A percentile compares a stretch with the other conserved stretches of the same genome.
Conservation (phyloP, 352 stramenopile genomes). For the Discostella stelligera region DNA sequence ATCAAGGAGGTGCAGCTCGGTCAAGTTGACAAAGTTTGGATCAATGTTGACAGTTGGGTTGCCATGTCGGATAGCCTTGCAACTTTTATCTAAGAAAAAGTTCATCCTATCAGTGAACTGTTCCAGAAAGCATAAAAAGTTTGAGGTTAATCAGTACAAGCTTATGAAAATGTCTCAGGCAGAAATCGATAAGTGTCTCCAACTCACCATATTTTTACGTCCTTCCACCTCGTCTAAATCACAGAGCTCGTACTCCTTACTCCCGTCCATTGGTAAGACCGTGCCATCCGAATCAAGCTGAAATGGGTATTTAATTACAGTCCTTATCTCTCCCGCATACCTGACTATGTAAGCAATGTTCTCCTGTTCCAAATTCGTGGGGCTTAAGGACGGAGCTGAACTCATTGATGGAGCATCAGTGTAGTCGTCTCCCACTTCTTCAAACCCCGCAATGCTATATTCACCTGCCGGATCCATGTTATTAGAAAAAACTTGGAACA, state of each 20-base stretch:
- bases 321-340: slow-evolving; percentile 49
- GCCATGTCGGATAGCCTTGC: slow-evolving; percentile 29
- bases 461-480: slow-evolving; percentile 16
- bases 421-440: slow-evolving; percentile 14
- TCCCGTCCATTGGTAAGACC: slow-evolving; percentile 47
- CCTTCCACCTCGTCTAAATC: slow-evolving; percentile 51
- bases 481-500: slow-evolving; percentile 23
- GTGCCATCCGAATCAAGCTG: slow-evolving; percentile 45
- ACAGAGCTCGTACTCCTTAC: slow-evolving; percentile 33
- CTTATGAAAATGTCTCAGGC: no score
- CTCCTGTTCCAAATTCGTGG: slow-evolving; percentile 27
- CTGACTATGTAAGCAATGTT: slow-evolving; percentile 42
- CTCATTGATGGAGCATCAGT: slow-evolving; percentile 24
- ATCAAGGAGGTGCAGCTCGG: slow-evolving; percentile 45
- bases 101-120: slow-evolving; percentile 47
- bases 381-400: slow-evolving; percentile 12
- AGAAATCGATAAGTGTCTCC: background rate
- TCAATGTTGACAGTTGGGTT: slow-evolving; percentile 44
- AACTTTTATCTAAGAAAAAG: slow-evolving; percentile 27
- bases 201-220: background rate
- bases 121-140: background rate
- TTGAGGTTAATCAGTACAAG: no score
- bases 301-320: slow-evolving; percentile 44
- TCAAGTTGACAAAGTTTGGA: slow-evolving; percentile 43
- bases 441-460: slow-evolving; percentile 25